These are phyloP conservation scores for Leucaena leucocephala DNA, from an alignment of 306 rosid genomes.

Conservation along the genomic window DNA sequence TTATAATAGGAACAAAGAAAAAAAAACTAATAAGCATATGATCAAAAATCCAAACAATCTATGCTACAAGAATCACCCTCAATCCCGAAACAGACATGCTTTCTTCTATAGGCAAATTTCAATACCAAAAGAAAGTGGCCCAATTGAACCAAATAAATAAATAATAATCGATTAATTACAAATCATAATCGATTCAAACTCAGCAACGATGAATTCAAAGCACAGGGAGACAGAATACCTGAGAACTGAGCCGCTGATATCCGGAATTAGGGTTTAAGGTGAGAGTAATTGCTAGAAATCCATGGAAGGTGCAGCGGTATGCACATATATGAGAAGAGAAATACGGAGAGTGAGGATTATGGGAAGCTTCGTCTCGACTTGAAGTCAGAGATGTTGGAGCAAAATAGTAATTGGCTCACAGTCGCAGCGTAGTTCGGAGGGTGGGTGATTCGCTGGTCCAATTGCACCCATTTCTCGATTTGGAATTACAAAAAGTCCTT, in stretches of 20 bases:
- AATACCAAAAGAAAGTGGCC: background rate
- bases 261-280: conserved; percentile 32
- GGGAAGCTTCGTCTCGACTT: background rate
- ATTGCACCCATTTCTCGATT: background rate
- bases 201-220: conserved; percentile 8
- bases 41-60: background rate
- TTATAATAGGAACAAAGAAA: background rate
- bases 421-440: background rate
- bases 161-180: background rate
- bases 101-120: background rate
- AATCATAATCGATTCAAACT: conserved; percentile 2
- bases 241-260: conserved; percentile 15
- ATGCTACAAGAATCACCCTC: background rate
- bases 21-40: background rate
- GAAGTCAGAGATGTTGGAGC: background rate
- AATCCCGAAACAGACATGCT: background rate
- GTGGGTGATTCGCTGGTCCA: background rate
- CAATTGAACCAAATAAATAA: background rate
- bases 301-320: background rate
- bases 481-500: too few species aligned
- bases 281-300: conserved; percentile 13
- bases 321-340: background rate
- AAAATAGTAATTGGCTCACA: background rate
- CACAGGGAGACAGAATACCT: conserved; percentile 20
- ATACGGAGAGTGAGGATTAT: background rate